Evolutionary conservation across 306 rosid species (phyloP), one percentile per base, ranked within the genome.

Genomic region (Aeschynomene evenia): DNA sequence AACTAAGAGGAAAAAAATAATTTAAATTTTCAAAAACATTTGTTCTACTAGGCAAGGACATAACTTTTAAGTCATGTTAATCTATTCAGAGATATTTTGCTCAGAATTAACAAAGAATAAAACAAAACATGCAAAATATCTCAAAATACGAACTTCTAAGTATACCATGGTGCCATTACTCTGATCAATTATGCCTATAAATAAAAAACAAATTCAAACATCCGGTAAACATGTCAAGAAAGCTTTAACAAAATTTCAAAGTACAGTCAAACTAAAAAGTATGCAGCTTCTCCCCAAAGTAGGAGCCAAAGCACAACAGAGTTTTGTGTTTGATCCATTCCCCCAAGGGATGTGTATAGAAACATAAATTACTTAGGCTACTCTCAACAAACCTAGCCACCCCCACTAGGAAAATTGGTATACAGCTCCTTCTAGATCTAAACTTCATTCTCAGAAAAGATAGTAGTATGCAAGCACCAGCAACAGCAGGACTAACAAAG

Each of bases 381-480:
- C 78, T 5, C 76, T 79, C 73, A 59, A 73, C 34, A 78, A 72
- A 63, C 77, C 82, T 63, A 78, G 63, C 66, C 58, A 23, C 69
- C 39, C 39, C 48, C 78, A 50, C 63, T 60, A 48, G 79, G 75
- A 80, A 88, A 81, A 54, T 39, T 61, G 78, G 79, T 64, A 57
- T 76, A 73, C 42, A 42, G 50, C 69, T 60, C 80, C 66, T 68
- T 66, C 84, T 71, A 79, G 28, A 56, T 48, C 83, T 29, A 8
- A 68, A 71, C 80, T 33, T 70, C 5, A n/a, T n/a, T n/a, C 19
- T 86, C 69, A 82, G 78, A 80, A 37, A 71, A 83, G 79, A 79
- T 86, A 88, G 80, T 10, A 31, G 81, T 85, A 90, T 42, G 87
- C 92, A 11, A 94, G 86, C 28, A 63, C 85, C 48, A 65, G 50